Evolutionary conservation across 306 rosid species (phyloP), one percentile per base, ranked within the genome.

Genomic region (Quercus agrifolia): DNA sequence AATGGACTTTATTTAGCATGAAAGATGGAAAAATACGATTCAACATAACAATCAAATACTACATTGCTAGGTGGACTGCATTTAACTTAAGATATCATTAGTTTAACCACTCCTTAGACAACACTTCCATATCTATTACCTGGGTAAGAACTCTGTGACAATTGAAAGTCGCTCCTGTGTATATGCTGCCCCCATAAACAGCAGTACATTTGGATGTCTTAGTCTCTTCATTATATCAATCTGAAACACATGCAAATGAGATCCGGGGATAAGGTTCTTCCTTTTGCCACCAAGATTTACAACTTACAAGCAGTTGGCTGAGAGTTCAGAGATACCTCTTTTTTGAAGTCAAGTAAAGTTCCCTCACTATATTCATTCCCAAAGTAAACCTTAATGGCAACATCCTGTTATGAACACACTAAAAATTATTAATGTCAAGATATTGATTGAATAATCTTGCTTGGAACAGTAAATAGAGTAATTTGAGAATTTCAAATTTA

Each of bases 151-250:
- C 86, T 91, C 97, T 56, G 94, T 91, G 78, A 91, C 93, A 49
- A 90, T 91, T 77, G 97, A 90, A 73, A 88, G 92, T 73, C 85
- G 80, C 85, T 88, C 89, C 62, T 23, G 92, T 51, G 97, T 83
- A 82, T 80, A 91, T 56, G 89, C 89, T 41, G 97, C 97, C 80
- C 98, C 98, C 94, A 93, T 87, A 81, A 91, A 93, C 71, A 93
- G 80, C 83, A 93, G 77, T 21, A 91, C 94, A 85, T 93, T 91
- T 57, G 98, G 97, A 84, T 91, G 98, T 75, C 98, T 85, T 81
- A 88, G 80, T 84, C 94, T 88, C 89, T 88, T 91, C 98, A 90
- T 91, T 87, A 93, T 93, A 86, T 86, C 86, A 87, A 91, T 86
- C 94, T 93, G 83, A 85, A 69, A 77, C 38, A 70, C 11, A 74